These are phyloP conservation scores for Cicer chorassanicum DNA, from an alignment of 306 rosid genomes.

Conservation along the genomic window DNA sequence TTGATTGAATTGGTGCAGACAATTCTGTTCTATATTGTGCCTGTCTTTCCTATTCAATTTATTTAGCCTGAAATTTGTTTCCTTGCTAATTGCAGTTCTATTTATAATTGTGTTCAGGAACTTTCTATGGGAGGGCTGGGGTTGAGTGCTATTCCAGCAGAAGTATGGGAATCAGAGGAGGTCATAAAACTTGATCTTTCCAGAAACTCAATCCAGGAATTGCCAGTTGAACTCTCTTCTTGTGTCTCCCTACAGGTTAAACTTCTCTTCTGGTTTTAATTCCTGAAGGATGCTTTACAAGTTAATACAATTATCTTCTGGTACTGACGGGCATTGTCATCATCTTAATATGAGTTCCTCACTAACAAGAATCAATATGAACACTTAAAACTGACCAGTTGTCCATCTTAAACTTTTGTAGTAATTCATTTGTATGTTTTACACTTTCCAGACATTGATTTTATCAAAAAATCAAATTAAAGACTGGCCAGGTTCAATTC, in stretches of 20 bases:
- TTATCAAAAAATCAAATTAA: conserved; percentile 82
- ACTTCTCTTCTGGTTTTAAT: conserved; percentile 40
- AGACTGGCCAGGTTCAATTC: conserved; percentile 87
- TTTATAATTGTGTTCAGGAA: conserved; percentile 63
- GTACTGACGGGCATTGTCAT: neutral
- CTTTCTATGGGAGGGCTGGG: conserved; percentile 80
- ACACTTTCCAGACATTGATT: conserved; percentile 68
- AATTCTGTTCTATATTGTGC: neutral
- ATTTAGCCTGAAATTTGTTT: conserved; percentile 19
- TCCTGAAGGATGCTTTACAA: conserved; percentile 29
- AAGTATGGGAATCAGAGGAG: conserved; percentile 85
- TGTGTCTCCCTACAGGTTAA: conserved; percentile 73
- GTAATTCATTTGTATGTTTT: conserved; percentile 44
- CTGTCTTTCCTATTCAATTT: conserved; percentile 15
- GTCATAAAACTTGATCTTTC: conserved; percentile 74
- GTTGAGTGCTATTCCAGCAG: conserved; percentile 77
- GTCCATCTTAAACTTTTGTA: conserved; percentile 39
- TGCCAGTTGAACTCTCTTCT: conserved; percentile 85
- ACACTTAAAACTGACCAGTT: conserved; percentile 29
- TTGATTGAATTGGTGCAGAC: conserved; percentile 17
- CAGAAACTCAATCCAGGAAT: conserved; percentile 79
- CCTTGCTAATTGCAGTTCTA: conserved; percentile 31
- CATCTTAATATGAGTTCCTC: conserved; percentile 1
- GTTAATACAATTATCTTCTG: conserved; percentile 7
- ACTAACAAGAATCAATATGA: conserved; percentile 2